Evolutionary conservation across 2,329 filamentous ascomycete species (phyloP).

Genomic region (Diplodia mutila): DNA sequence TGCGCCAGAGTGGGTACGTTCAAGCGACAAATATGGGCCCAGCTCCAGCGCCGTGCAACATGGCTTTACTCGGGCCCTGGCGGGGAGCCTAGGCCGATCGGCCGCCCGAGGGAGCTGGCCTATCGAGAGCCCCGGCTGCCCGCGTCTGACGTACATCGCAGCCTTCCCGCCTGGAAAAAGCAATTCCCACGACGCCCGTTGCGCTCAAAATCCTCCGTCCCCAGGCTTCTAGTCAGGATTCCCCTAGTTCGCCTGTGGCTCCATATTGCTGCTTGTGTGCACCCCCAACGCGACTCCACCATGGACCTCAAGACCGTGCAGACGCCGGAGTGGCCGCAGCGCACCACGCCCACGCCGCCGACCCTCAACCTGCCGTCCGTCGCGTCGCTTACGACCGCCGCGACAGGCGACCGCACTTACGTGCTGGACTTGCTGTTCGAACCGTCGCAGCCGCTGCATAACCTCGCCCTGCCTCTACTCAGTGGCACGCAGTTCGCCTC

Average conservation of each 20-base stretch:
- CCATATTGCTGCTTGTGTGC: neutral
- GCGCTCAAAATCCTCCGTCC: neutral
- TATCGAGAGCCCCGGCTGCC: conserved; percentile 1
- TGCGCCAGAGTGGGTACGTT: conserved; percentile 20
- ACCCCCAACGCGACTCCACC: neutral
- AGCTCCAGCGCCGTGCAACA: conserved; percentile 7
- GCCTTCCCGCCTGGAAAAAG: conserved; percentile 1
- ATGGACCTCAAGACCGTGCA: conserved; percentile 32
- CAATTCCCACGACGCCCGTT: neutral
- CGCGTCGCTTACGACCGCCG: conserved; percentile 58
- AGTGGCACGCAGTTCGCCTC: conserved; percentile 61
- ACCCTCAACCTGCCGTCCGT: conserved; percentile 59
- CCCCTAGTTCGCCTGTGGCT: neutral
- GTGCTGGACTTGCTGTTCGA: conserved; percentile 84
- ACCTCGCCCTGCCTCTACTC: conserved; percentile 71
- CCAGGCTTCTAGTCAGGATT: neutral
- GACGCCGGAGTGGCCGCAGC: conserved; percentile 27
- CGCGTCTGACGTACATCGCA: conserved; percentile 11
- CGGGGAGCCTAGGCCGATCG: conserved; percentile 8
- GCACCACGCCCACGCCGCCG: conserved; percentile 18
- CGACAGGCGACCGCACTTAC: conserved; percentile 58
- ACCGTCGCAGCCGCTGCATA: conserved; percentile 74
- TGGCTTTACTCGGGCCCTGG: conserved; percentile 3
- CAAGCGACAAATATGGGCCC: conserved; percentile 9
- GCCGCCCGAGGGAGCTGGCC: neutral